phyloP scores from a whole-genome alignment of 2,329 filamentous ascomycete species.

The Emmonsiellopsis sp. region DNA sequence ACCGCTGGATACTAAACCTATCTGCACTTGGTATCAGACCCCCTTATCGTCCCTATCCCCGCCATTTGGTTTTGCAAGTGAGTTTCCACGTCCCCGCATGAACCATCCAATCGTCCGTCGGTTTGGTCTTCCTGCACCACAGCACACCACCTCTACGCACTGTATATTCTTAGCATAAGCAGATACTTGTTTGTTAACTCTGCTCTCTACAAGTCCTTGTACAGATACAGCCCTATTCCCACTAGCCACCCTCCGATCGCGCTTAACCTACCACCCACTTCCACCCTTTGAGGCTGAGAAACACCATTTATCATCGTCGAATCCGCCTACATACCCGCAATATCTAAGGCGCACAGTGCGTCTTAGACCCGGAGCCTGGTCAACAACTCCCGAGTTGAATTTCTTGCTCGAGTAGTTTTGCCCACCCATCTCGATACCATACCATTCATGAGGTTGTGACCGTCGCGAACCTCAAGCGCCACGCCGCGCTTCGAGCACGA shows the following conservation, averaged over 20 bases:
- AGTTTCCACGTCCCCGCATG: neutral
- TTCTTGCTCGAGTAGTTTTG: neutral
- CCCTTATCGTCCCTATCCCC: neutral
- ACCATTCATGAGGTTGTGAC: slow-evolving; percentile 8
- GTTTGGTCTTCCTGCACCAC: neutral
- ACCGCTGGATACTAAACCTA: neutral
- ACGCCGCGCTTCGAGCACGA: slow-evolving; percentile 8
- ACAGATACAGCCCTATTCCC: no score
- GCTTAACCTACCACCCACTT: no score
- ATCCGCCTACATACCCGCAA: neutral
- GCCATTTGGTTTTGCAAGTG: neutral
- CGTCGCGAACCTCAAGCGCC: slow-evolving; percentile 5
- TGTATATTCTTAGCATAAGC: neutral
- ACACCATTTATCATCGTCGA: no score
- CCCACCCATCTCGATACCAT: neutral
- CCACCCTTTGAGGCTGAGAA: neutral
- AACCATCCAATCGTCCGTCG: neutral
- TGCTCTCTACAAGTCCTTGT: neutral
- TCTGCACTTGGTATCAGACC: neutral
- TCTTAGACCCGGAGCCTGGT: neutral
- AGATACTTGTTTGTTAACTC: neutral
- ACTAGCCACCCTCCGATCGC: no score
- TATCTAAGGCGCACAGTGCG: neutral
- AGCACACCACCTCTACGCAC: neutral
- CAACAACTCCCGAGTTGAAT: neutral